Evolutionary conservation across 345 rosid genomes (phyloP).

Genomic region (Salix purpurea): DNA sequence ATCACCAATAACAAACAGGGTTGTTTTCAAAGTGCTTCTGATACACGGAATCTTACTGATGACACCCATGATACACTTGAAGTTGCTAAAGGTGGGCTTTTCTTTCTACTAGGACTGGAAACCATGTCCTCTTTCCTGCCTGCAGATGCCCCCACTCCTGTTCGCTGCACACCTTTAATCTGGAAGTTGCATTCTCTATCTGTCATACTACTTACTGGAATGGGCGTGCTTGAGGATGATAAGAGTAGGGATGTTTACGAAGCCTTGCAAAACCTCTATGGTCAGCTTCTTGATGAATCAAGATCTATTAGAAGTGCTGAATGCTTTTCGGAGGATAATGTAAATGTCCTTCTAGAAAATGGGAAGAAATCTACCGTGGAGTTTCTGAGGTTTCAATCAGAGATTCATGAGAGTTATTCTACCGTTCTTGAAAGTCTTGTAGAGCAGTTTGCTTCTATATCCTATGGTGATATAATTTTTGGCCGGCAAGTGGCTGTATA

Average conservation of each 20-base stretch:
- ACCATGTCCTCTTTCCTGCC: conserved; percentile 43
- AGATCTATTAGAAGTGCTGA: conserved; percentile 19
- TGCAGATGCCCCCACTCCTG: conserved; percentile 37
- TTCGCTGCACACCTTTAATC: conserved; percentile 52
- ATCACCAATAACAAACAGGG: conserved; percentile 31
- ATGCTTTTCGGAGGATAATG: not conserved
- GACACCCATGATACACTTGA: conserved; percentile 40
- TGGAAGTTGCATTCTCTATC: conserved; percentile 92
- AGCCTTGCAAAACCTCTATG: conserved; percentile 69
- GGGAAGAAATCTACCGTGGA: conserved; percentile 20
- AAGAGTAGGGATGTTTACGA: conserved; percentile 55
- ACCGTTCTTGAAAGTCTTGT: conserved; percentile 67
- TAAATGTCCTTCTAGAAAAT: conserved; percentile 14
- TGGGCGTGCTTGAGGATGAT: conserved; percentile 70
- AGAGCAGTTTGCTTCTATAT: conserved; percentile 74
- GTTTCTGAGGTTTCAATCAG: conserved; percentile 63
- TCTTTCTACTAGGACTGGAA: conserved; percentile 78
- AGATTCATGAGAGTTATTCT: conserved; percentile 67
- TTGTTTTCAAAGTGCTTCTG: conserved; percentile 25
- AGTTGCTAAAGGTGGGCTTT: conserved; percentile 67
- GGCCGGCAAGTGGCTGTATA: conserved; percentile 77
- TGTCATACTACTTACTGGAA: conserved; percentile 56
- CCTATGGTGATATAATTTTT: conserved; percentile 65
- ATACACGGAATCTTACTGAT: conserved; percentile 14
- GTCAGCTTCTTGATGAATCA: conserved; percentile 53